A percentile compares a stretch with the other conserved stretches of the same genome.
Evolutionary conservation across 768 basidiomycete species (phyloP).

Genomic region (Naganishia kalamii): DNA sequence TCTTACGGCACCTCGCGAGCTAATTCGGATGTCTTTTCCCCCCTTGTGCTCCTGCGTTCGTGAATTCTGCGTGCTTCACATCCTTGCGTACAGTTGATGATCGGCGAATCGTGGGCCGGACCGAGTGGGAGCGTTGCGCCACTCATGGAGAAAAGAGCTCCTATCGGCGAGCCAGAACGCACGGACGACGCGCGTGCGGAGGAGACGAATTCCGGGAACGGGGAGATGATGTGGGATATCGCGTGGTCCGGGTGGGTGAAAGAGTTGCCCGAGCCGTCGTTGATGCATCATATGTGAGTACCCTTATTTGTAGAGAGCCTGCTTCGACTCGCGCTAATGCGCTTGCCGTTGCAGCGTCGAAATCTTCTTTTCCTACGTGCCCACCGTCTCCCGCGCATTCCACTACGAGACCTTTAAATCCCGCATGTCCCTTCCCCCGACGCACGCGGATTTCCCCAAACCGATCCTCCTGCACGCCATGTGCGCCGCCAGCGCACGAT

Average conservation of each 20-base stretch:
- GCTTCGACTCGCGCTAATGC: too few relatives aligned
- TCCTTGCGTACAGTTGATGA: too few relatives aligned
- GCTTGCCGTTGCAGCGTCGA: constrained; percentile 54
- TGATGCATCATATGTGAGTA: constrained; percentile 42
- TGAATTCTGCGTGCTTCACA: too few relatives aligned
- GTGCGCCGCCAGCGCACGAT: constrained; percentile 69
- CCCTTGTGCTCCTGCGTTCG: too few relatives aligned
- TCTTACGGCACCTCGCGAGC: too few relatives aligned
- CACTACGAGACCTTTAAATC: constrained; percentile 63
- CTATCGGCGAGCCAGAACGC: too few relatives aligned
- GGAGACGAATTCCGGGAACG: neutral
- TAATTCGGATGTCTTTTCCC: too few relatives aligned
- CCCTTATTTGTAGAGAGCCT: neutral
- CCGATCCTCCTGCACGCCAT: constrained; percentile 73
- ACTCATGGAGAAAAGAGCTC: neutral
- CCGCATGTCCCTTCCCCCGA: constrained; percentile 59
- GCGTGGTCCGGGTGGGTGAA: constrained; percentile 36
- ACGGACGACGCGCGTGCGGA: neutral
- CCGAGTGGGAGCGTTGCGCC: neutral
- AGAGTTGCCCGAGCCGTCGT: constrained; percentile 38
- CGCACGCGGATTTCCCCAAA: constrained; percentile 67
- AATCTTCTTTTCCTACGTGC: constrained; percentile 71
- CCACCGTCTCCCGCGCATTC: constrained; percentile 65
- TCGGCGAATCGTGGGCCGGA: constrained; percentile 2
- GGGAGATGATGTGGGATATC: constrained; percentile 24